These are phyloP conservation scores for Fusarium hainanense DNA, from an alignment of 2,329 filamentous ascomycete genomes.

Conservation along the genomic window DNA sequence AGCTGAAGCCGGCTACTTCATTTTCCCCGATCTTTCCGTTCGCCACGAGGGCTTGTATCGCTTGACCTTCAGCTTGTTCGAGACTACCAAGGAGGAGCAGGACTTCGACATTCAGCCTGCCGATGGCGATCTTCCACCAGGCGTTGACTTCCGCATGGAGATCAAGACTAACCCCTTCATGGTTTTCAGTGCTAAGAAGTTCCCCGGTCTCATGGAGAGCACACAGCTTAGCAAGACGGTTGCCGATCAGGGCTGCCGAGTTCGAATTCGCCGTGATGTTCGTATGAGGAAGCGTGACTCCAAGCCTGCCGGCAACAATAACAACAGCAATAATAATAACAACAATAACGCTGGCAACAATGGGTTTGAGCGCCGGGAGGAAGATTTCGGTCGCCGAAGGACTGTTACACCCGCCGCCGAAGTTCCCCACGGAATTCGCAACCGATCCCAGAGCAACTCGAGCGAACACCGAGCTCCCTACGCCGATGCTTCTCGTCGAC, in stretches of 20 bases:
- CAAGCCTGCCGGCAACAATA: conserved; percentile 64
- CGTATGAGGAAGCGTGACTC: conserved; percentile 87
- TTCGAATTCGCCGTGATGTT: conserved; percentile 93
- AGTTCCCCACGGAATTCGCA: conserved; percentile 55
- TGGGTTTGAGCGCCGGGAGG: conserved; percentile 69
- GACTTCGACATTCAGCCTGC: conserved; percentile 73
- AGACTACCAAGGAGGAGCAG: conserved; percentile 87
- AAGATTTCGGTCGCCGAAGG: conserved; percentile 63
- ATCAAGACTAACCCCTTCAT: conserved; percentile 88
- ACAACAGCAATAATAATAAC: conserved; percentile 55
- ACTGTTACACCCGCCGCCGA: conserved; percentile 52
- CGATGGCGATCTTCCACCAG: conserved; percentile 59
- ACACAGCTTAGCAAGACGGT: conserved; percentile 89
- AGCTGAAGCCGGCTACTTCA: conserved; percentile 84
- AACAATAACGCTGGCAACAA: conserved; percentile 54
- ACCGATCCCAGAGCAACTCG: conserved; percentile 70
- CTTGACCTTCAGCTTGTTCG: conserved; percentile 92
- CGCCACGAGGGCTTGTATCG: conserved; percentile 93
- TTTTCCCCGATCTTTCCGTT: conserved; percentile 96
- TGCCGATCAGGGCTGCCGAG: conserved; percentile 95
- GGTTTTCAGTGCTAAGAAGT: conserved; percentile 98
- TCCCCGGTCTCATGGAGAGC: conserved; percentile 91
- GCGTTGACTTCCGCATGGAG: conserved; percentile 86
- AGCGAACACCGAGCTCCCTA: conserved; percentile 62
- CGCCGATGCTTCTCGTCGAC: conserved; percentile 57